Evolutionary conservation across 2,329 filamentous ascomycete species (phyloP), one percentile per base, ranked within the genome.

Genomic region (Colletotrichum sp.): DNA sequence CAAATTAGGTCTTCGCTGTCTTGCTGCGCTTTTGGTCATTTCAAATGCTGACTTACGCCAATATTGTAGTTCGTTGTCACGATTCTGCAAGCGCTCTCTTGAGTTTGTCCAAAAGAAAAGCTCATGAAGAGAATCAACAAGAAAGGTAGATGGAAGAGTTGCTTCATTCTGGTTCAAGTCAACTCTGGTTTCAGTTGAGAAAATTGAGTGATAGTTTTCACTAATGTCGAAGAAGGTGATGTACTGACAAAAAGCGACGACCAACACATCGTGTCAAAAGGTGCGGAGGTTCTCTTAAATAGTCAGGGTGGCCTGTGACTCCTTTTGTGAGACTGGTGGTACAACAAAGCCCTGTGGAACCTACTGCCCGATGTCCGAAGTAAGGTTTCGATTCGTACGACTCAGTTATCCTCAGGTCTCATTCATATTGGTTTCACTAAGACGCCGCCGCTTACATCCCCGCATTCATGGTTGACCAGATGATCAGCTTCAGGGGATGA

Each of bases 1-100:
- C 0, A 1, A 3, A 7, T 48, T 52, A 52, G 43, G 10, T 7
- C 0, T 13, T 4, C 3, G 12, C 2, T 13, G n/a, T 3, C n/a
- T 13, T 21, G 6, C 4, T 52, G 43, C n/a, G n/a, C 12, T 24
- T 52, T 52, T 52, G 6, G n/a, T 21, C 10, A 52, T 52, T 13
- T 13, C 12, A 21, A 52, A 52, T 21, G 43, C 6, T 52, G 6
- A 52, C 43, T 52, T 24, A 52, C 43, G 3, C 43, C 43, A 13
- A 52, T 4, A 4, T 21, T 52, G n/a, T 52, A 52, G 12, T 13
- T 52, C 6, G 43, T 52, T 7, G 12, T 13, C 6, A 21, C 10
- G n/a, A 52, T 7, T 24, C 8, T 4, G 43, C 43, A 52, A 52
- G 43, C 6, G n/a, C 43, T 52, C 43, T 24, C 43, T 24, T 52